Conservation (phyloP, 805 yeast species). For the Nakazawaea anatomiae region DNA sequence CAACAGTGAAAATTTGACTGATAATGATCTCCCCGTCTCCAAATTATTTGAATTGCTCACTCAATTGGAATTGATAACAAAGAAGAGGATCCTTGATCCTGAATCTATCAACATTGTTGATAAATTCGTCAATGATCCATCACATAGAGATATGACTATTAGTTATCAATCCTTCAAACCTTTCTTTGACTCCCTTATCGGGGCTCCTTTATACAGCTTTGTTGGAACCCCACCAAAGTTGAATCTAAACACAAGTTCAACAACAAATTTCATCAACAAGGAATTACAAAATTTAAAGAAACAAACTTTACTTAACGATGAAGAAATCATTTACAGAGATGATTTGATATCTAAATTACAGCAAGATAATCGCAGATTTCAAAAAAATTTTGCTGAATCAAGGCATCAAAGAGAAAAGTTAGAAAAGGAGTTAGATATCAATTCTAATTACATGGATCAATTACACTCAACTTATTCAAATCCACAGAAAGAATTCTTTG, state of each 20-base stretch:
- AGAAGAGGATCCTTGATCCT: constrained; percentile 1
- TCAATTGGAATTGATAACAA: not conserved
- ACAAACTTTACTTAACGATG: not conserved
- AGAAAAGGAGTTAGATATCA: not conserved
- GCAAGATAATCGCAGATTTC: not conserved
- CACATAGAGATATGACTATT: not conserved
- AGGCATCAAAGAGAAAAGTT: not conserved
- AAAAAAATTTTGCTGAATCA: not conserved
- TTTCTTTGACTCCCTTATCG: not conserved
- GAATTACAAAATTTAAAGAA: constrained; percentile 4
- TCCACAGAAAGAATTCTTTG: not conserved
- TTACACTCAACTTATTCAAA: not conserved
- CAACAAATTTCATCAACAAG: constrained; percentile 5
- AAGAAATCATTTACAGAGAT: not conserved
- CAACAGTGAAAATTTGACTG: not conserved
- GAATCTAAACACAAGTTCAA: not conserved
- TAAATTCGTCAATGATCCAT: not conserved
- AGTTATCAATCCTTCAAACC: not conserved
- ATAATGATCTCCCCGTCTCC: not conserved
- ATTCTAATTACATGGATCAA: not conserved
- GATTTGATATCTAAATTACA: not conserved
- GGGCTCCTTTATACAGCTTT: not conserved
- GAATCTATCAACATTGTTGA: not conserved
- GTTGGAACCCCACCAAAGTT: not conserved
- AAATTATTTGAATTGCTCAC: not conserved